phyloP scores from a whole-genome alignment of 495 filamentous ascomycete species.

The Daldinia caldariorum region DNA sequence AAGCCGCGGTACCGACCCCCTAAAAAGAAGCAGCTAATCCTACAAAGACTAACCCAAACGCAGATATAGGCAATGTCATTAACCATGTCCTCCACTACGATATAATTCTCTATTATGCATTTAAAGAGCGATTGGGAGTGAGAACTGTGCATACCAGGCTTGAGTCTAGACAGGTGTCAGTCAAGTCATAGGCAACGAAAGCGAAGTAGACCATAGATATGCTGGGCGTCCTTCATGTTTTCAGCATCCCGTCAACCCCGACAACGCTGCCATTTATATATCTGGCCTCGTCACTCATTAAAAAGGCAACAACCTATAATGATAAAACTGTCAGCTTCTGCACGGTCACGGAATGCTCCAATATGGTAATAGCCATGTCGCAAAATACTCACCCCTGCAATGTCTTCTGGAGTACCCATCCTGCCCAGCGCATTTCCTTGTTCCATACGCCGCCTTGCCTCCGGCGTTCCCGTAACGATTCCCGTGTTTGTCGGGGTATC shows the following conservation, averaged over 20 bases:
- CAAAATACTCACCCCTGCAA: constrained; percentile 55
- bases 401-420: constrained; percentile 62
- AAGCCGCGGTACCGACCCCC: not conserved
- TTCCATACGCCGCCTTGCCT: constrained; percentile 51
- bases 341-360: not conserved
- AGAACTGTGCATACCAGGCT: too few relatives aligned
- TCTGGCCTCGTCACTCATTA: constrained; percentile 60
- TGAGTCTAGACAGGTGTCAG: too few relatives aligned
- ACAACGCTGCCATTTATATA: constrained; percentile 66
- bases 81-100: too few relatives aligned
- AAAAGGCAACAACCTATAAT: constrained; percentile 54
- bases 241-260: constrained; percentile 58
- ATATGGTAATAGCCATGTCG: not conserved
- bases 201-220: not conserved
- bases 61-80: too few relatives aligned
- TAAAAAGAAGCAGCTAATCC: not conserved
- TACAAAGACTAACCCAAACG: too few relatives aligned
- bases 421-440: constrained; percentile 59
- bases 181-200: too few relatives aligned
- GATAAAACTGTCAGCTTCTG: constrained; percentile 6
- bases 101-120: too few relatives aligned
- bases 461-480: constrained; percentile 36
- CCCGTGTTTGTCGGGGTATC: constrained; percentile 43
- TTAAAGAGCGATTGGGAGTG: too few relatives aligned
- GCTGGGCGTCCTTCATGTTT: constrained; percentile 8